phyloP scores from a whole-genome alignment of 108 stramenopile genomes.

The Skeletonema costatum region DNA sequence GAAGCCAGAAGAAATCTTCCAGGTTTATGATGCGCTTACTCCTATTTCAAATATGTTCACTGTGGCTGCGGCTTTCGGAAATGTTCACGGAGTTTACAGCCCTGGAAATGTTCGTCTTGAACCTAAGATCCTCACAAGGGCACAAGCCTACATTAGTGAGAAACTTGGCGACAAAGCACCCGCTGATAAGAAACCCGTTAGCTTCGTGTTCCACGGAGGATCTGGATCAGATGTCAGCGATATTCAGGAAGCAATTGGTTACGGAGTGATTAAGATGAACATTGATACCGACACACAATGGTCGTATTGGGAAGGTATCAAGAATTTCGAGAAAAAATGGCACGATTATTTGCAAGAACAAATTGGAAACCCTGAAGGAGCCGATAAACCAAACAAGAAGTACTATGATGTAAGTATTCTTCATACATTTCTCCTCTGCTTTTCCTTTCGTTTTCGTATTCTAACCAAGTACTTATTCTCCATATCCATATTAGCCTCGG shows the following conservation, averaged over 20 bases:
- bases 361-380: constrained; percentile 96
- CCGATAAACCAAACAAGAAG: constrained; percentile 96
- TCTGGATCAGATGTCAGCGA: constrained; percentile 83
- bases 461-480: neutral
- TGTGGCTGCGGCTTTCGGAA: constrained; percentile 93
- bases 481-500: constrained; percentile 65
- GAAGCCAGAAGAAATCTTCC: constrained; percentile 89
- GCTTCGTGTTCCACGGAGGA: constrained; percentile 95
- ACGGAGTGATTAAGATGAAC: constrained; percentile 97
- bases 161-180: constrained; percentile 84
- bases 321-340: constrained; percentile 76
- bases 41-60: constrained; percentile 82
- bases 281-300: constrained; percentile 98
- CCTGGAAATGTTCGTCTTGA: constrained; percentile 93
- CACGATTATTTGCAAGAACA: constrained; percentile 88
- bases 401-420: constrained; percentile 86
- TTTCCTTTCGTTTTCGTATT: neutral
- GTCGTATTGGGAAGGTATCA: constrained; percentile 89
- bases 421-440: neutral
- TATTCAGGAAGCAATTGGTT: constrained; percentile 80
- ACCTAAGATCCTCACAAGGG: constrained; percentile 85
- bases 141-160: constrained; percentile 82
- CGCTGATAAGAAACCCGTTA: constrained; percentile 80
- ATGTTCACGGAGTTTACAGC: constrained; percentile 94
- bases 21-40: constrained; percentile 73